Evolutionary conservation across 768 basidiomycete genomes (phyloP), one percentile per base, ranked within the genome.

Genomic region (Serendipita sp.): DNA sequence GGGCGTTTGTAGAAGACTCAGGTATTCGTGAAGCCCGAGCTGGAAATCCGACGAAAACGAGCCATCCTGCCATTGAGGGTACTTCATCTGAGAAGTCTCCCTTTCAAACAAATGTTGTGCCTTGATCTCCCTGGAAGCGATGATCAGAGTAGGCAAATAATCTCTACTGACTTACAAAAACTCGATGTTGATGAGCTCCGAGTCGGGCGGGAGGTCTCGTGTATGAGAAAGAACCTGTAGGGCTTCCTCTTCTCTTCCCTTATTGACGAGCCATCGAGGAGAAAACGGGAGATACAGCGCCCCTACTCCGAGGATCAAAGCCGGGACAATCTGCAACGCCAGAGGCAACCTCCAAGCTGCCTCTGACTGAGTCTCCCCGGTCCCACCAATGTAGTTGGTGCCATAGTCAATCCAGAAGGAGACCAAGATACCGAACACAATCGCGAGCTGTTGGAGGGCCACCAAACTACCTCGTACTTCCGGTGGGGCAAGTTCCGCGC

Each of bases 391-490:
- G 71, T 81, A 85, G 72, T 88, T 86, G 28, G 82, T 85, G 22
- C 76, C 75, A 61, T 75, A 76, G 56, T 75, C 74, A 64, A 77
- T 77, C 74, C 75, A 80, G 73, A 76, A 77, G 3, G 72, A 75
- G 26, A 87, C 66, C 82, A 87, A 82, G 70, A 87, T 88, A 22
- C 85, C 85, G 67, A 87, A 86, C 1, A 85, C 86, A 70, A 90
- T 90, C 2, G 87, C 84, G 20, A 90, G 76, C 70, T 90, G 88
- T 70, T 90, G 88, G 7, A 90, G 78, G 2, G 86, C 87, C 60
- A 90, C 87, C 41, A 90, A 74, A 70, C 83, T 84, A 13, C 88
- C 88, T 65, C 88, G 81, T 16, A 90, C 85, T 73, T 89, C 88
- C 2, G 88, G 86, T 28, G 88, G 88, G 1, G 84, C 82, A 61